A percentile compares a stretch with the other conserved stretches of the same genome.
Conservation (phyloP, 148 eudicot genomes). For the Oxyria digyna region DNA sequence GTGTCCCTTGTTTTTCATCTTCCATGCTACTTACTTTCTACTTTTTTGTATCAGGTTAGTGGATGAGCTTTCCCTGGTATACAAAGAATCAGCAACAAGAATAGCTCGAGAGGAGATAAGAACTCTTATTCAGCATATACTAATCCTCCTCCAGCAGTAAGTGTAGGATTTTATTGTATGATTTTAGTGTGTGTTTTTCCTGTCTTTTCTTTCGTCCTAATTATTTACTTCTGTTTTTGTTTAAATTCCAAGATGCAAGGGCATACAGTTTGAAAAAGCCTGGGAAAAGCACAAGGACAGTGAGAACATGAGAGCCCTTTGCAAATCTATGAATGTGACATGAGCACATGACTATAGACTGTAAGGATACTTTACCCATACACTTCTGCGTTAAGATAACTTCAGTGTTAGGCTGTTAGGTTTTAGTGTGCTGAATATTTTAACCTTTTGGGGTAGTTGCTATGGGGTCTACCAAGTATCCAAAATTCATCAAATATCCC, state of each 20-base stretch:
- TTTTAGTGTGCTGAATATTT: not conserved
- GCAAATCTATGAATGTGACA: conserved; percentile 22
- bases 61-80: conserved; percentile 55
- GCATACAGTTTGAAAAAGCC: conserved; percentile 50
- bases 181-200: not conserved
- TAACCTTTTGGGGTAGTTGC: no score
- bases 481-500: no score
- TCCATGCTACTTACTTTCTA: not conserved
- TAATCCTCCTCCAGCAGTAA: conserved; percentile 66
- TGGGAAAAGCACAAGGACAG: conserved; percentile 83
- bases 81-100: conserved; percentile 68
- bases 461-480: no score
- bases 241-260: conserved; percentile 43
- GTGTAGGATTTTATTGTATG: conserved; percentile 9
- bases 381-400: not conserved
- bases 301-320: conserved; percentile 49
- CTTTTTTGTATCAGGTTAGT: conserved; percentile 46
- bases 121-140: conserved; percentile 31
- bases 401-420: not conserved
- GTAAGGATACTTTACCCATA: conserved; percentile 11
- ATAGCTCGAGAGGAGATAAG: conserved; percentile 70
- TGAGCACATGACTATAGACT: conserved; percentile 11
- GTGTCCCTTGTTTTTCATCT: not conserved
- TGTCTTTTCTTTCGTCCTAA: not conserved
- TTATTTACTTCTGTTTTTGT: conserved; percentile 1